Evolutionary conservation across 768 basidiomycete species (phyloP), one percentile per base, ranked within the genome.

Genomic region (Gloeopeniophorella convolvens): DNA sequence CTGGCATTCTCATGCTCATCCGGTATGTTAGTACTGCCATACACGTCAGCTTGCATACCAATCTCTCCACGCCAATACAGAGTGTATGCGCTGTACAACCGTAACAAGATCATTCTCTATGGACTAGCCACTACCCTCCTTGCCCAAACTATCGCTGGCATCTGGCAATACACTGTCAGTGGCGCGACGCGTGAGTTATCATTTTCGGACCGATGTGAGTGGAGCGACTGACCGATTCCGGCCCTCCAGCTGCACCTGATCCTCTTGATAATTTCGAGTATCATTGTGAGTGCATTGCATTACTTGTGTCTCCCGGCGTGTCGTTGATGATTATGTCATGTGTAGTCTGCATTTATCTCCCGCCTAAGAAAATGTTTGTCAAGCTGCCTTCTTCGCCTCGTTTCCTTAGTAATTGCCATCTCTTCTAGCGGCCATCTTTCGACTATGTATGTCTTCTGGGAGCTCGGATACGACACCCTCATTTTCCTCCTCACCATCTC

Each of bases 51-150:
- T n/a, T n/a, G n/a, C n/a, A n/a, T n/a, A n/a, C n/a, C n/a, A n/a
- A n/a, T n/a, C n/a, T n/a, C n/a, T n/a, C n/a, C n/a, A n/a, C n/a
- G n/a, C n/a, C n/a, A 10, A 28, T 26, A 23, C 34, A 57, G 56
- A 34, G 56, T 57, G 20, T 57, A 57, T 24, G 56, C 56, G 28
- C 34, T 57, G 32, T 57, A 55, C 21, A 55, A 57, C 42, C 56
- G 56, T 12, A 57, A 35, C 44, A 46, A 26, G 21, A 13, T 55
- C 15, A 36, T 57, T 15, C 42, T 55, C 13, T 55, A 43, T 33
- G 44, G 48, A 10, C 42, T 57, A 15, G 34, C 43, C 18, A 21
- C 53, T 4, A 42, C 41, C 10, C 33, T 57, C n/a, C 18, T 50
- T 33, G 12, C 44, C 13, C 56, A 57, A n/a, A 47, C 45, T 1